phyloP scores from a whole-genome alignment of 139 green algal genomes.

The Coelastrella sp. region DNA sequence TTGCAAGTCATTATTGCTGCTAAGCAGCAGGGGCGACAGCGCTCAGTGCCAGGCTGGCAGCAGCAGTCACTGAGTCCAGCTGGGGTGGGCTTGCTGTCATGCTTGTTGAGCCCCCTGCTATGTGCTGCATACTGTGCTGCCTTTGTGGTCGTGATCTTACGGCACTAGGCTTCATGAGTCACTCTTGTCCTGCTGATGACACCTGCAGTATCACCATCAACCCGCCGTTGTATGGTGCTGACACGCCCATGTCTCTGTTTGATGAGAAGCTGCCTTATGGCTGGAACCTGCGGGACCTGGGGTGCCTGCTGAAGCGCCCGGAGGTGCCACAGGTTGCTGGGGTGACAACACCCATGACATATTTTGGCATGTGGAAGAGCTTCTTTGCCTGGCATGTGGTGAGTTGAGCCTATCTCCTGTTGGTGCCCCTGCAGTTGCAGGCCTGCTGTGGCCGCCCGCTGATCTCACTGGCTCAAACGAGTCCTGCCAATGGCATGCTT shows the following conservation, averaged over 20 bases:
- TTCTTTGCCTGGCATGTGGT: constrained; percentile 75
- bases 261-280: constrained; percentile 74
- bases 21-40: too few species aligned
- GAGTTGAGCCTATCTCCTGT: background rate
- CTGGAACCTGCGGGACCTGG: constrained; percentile 76
- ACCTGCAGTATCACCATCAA: constrained; percentile 63
- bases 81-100: background rate
- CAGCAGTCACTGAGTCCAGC: too few species aligned
- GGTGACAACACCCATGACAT: constrained; percentile 82
- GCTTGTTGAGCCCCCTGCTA: background rate
- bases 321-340: constrained; percentile 58
- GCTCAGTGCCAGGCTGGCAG: too few species aligned
- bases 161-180: too few species aligned
- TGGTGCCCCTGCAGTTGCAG: background rate
- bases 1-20: too few species aligned
- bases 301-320: constrained; percentile 56
- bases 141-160: too few species aligned
- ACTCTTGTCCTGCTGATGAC: background rate
- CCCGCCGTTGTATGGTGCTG: constrained; percentile 70
- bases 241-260: constrained; percentile 79
- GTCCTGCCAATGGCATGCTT: too few species aligned
- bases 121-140: background rate
- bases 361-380: constrained; percentile 85
- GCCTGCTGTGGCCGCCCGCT: background rate
- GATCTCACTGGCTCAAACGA: background rate